Conservation (phyloP, 306 rosid genomes). For the Quercus alba region DNA sequence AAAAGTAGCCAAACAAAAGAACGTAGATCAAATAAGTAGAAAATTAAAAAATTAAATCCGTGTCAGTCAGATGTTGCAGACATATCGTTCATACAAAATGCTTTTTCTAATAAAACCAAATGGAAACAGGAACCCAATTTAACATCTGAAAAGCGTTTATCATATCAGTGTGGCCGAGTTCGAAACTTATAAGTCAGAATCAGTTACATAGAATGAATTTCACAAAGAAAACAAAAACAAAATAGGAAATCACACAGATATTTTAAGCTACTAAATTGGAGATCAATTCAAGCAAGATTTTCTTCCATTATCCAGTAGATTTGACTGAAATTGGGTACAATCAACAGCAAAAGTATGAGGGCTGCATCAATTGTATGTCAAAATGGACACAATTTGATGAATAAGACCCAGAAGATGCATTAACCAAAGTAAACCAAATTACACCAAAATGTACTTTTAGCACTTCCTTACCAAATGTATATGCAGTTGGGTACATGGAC, state of each 20-base stretch:
- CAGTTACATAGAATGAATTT: not conserved
- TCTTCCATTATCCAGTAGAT: not conserved
- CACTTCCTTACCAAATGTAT: conserved; percentile 74
- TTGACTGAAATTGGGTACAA: not conserved
- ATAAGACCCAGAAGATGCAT: conserved; percentile 2
- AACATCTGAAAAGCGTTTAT: conserved; percentile 7
- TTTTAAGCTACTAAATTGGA: not conserved
- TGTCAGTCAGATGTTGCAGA: not conserved
- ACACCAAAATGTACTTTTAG: conserved; percentile 1
- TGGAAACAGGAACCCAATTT: not conserved
- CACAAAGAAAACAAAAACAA: not conserved
- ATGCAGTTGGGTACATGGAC: conserved; percentile 90
- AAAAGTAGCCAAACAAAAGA: conserved; percentile 17
- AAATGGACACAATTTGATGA: not conserved
- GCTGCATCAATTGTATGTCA: conserved; percentile 5
- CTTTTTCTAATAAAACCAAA: conserved; percentile 3
- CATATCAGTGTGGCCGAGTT: not conserved
- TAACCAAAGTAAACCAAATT: not conserved
- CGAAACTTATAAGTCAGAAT: not conserved
- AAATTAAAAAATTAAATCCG: conserved; percentile 15
- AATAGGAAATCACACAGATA: conserved; percentile 2
- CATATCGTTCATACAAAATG: conserved; percentile 5
- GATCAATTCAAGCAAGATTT: conserved; percentile 18
- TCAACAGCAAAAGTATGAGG: conserved; percentile 3
- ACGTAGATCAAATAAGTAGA: conserved; percentile 24